Evolutionary conservation across 768 basidiomycete species (phyloP).

Genomic region (Polyporus arcularius): DNA sequence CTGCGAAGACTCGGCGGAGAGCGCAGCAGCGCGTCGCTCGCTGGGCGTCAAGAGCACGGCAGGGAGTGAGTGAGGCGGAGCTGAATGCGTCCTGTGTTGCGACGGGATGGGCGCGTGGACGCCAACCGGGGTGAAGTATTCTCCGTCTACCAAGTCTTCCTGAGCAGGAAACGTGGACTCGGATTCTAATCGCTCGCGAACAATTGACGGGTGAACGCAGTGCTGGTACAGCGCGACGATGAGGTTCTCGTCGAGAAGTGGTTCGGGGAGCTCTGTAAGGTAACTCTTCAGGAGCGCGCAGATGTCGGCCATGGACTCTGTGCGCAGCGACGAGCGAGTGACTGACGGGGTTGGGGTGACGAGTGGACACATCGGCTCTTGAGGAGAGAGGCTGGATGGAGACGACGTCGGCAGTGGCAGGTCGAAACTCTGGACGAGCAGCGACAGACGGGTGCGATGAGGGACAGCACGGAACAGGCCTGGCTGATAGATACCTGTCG

Average conservation of each 20-base stretch:
- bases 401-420: conserved; percentile 8
- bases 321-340: conserved; percentile 30
- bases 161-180: not conserved
- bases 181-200: not conserved
- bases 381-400: conserved; percentile 22
- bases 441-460: conserved; percentile 39
- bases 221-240: conserved; percentile 42
- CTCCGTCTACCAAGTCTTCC: not conserved
- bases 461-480: conserved; percentile 46
- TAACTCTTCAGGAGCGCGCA: conserved; percentile 49
- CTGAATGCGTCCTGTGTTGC: not conserved
- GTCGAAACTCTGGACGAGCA: conserved; percentile 42
- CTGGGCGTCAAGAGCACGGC: conserved; percentile 8
- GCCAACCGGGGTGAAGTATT: conserved; percentile 3
- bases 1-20: conserved; percentile 32
- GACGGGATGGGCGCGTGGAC: not conserved
- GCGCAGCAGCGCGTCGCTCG: conserved; percentile 1
- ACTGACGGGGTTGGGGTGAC: conserved; percentile 20
- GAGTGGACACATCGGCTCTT: conserved; percentile 17
- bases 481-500: conserved; percentile 43
- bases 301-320: conserved; percentile 43
- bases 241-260: conserved; percentile 44
- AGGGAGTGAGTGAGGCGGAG: conserved; percentile 9
- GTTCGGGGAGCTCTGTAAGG: conserved; percentile 47
- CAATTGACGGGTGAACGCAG: conserved; percentile 31